Base-by-base conservation (phyloP, 805 yeast species). In the Metschnikowia anglica region DNA sequence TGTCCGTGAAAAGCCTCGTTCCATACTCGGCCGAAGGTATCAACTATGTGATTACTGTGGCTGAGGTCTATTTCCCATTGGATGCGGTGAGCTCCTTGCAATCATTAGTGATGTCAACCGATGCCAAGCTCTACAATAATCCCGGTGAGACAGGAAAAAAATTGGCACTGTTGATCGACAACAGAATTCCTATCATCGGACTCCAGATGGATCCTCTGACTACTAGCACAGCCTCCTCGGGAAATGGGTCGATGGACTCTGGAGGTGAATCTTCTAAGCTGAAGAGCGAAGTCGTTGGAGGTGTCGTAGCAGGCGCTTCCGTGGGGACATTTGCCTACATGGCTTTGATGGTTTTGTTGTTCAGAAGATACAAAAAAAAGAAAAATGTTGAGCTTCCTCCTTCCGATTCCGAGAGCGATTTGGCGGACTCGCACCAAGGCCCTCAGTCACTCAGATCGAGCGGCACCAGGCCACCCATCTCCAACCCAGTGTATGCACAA, bases 231-330 rank as follows among this genome's bases (percentile, higher is more conserved):
- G 23, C 38, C 5, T 34, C 46, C n/a, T 16, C 37, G 19, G 58
- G 60, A 39, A 56, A 60, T 42, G 74, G 74, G 1, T 69, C 74
- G 1, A 58, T 67, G 44, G 77, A 66, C 45, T 28, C 50, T 19
- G 40, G 29, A 8, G 28, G 47, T 3, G 41, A 54, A 5, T 24
- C 39, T 11, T 13, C 35, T 2, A 23, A 23, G 19, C 41, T 52
- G 19, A 54, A 60, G 41, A 63, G 63, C 41, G 70, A 66, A 34
- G 74, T 74, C 48, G 74, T 87, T 18, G 83, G 85, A 19, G 96
- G 95, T 27, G 77, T 89, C 40, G 82, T 91, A 11, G 74, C 88
- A 30, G 97, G 97, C 35, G 81, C 95, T 5, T 81, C 87, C 23
- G 80, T 78, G 11, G 97, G 97, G 41, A 83, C 87, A 34, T 68